phyloP scores from a whole-genome alignment of 1,284 basidiomycete species.

The Boletus smithii region DNA sequence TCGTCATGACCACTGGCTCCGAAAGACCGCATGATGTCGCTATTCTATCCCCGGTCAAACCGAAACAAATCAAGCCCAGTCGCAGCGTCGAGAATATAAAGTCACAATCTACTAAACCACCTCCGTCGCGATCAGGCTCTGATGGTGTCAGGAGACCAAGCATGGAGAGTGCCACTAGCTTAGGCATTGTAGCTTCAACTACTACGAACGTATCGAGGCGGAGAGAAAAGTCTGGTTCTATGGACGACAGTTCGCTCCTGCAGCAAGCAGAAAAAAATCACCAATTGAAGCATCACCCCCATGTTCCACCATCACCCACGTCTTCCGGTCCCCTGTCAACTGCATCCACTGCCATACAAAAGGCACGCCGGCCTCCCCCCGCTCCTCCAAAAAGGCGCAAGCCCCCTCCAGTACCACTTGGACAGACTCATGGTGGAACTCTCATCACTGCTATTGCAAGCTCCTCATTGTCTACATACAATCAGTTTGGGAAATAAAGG shows the following conservation, averaged over 20 bases:
- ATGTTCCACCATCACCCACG: conserved; percentile 14
- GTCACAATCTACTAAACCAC: conserved; percentile 14
- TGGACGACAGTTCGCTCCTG: conserved; percentile 26
- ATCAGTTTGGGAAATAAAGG: conserved; percentile 18
- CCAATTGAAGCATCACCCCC: conserved; percentile 17
- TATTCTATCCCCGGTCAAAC: conserved; percentile 30
- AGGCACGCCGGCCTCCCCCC: conserved; percentile 39
- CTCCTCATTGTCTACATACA: conserved; percentile 17
- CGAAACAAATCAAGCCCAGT: conserved; percentile 51
- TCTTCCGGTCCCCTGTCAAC: conserved; percentile 18
- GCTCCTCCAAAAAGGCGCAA: conserved; percentile 61
- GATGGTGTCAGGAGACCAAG: conserved; percentile 43
- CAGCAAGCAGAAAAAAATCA: conserved; percentile 17
- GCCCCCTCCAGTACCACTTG: conserved; percentile 58
- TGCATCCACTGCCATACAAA: conserved; percentile 9
- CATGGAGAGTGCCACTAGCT: conserved; percentile 51
- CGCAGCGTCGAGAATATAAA: conserved; percentile 59
- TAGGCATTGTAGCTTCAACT: conserved; percentile 43
- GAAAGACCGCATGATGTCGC: conserved; percentile 29
- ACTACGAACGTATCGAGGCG: conserved; percentile 22
- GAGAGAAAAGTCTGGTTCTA: conserved; percentile 35
- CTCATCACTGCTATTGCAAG: conserved; percentile 51
- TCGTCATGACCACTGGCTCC: conserved; percentile 27
- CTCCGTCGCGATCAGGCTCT: conserved; percentile 36
- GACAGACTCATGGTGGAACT: conserved; percentile 42